Evolutionary conservation across 768 basidiomycete genomes (phyloP), one percentile per base, ranked within the genome.

Genomic region (Leccinum variicolor): DNA sequence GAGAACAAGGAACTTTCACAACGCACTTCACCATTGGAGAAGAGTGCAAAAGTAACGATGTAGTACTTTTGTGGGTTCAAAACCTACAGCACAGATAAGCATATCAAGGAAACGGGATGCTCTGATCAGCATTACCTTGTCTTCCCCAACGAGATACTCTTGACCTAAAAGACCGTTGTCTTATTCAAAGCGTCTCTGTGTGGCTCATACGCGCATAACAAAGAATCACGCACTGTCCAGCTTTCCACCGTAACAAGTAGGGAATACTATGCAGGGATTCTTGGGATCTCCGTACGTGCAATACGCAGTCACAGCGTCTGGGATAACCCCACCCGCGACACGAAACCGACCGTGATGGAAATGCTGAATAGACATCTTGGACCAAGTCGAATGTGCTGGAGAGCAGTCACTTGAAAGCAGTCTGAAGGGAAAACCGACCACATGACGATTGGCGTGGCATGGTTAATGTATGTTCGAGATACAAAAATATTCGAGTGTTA

Each of bases 241-340:
- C 48, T 77, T 79, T 29, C 70, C 82, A 2, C 82, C 82, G 62
- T 81, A 85, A 57, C 82, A 84, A 4, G 82, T 84, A 4, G 83
- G 83, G 64, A 82, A 84, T 15, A 85, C 80, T 31, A 84, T 76
- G 64, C 82, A 84, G 4, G 84, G 84, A 49, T 82, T 84, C 17
- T 66, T 64, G 2, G 77, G 74, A 60, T 81, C 69, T 15, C 84
- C 84, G 58, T 82, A 84, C 0, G 82, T 83, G 52, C 81, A 73
- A 62, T 81, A 84, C 19, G 84, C 83, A n/a, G 84, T 85, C 25
- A 83, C 64, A 6, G 84, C 83, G 56, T 83, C 76, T 3, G 84
- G 82, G 19, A 85, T 66, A 4, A 80, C 69, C 13, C 84, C 84
- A 9, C 84, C 83, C 54, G 77, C 67, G 36, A 84, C 77, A 17